Evolutionary conservation across 805 yeast species (phyloP).

Genomic region (Cyberlindnera xylosilytica): DNA sequence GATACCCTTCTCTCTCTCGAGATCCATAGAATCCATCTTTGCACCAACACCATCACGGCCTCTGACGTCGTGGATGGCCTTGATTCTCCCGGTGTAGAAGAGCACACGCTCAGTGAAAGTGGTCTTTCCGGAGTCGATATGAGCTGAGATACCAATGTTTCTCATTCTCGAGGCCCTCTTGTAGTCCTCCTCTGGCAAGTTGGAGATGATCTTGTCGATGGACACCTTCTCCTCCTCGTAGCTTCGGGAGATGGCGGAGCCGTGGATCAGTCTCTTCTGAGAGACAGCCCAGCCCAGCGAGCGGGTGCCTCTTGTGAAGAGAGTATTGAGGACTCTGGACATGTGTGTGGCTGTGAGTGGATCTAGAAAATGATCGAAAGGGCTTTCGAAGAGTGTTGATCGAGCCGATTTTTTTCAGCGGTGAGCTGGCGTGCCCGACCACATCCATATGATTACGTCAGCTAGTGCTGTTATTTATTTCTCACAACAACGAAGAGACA

Average conservation of each 20-base stretch:
- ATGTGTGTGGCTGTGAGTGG: slow-evolving; percentile 7
- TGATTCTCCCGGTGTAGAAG: slow-evolving; percentile 94
- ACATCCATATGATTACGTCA: no score
- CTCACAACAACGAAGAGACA: no score
- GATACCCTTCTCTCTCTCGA: slow-evolving; percentile 97
- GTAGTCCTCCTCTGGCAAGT: slow-evolving; percentile 50
- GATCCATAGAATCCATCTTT: slow-evolving; percentile 98
- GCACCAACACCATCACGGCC: slow-evolving; percentile 99
- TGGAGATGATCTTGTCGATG: slow-evolving; percentile 53
- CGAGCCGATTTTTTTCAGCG: no score
- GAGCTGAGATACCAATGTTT: slow-evolving; percentile 97
- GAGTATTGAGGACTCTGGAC: slow-evolving; percentile 19
- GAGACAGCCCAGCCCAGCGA: slow-evolving; percentile 8
- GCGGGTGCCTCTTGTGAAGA: slow-evolving; percentile 14
- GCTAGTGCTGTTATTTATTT: no score
- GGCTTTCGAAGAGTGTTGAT: no score
- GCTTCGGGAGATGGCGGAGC: slow-evolving; percentile 31
- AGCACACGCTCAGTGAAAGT: slow-evolving; percentile 97
- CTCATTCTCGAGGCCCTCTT: slow-evolving; percentile 59
- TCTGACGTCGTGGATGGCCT: slow-evolving; percentile 94
- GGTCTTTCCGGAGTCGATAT: slow-evolving; percentile 96
- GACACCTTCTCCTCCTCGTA: slow-evolving; percentile 74
- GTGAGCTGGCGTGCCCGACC: no score
- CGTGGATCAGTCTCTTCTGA: slow-evolving; percentile 32
- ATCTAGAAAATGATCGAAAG: no score